Evolutionary conservation across 2,329 filamentous ascomycete genomes (phyloP).

Genomic region (Stagonosporopsis rhizophila): DNA sequence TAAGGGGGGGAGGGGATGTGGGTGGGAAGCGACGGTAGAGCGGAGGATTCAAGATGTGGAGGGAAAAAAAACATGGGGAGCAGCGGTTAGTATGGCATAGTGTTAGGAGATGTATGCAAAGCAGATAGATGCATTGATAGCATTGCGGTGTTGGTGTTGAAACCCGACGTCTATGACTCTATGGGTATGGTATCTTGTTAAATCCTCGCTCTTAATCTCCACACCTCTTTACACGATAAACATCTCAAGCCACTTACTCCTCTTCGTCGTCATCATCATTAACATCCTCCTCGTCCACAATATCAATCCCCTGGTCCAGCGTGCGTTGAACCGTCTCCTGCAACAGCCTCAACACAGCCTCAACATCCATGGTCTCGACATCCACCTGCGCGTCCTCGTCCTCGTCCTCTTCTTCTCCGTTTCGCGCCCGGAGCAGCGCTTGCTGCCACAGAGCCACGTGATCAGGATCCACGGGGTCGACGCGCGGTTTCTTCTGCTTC

Average conservation of each 20-base stretch:
- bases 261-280: background rate
- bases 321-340: conserved; percentile 17
- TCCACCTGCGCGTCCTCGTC: conserved; percentile 8
- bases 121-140: too few relatives aligned
- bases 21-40: too few relatives aligned
- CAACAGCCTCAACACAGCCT: conserved; percentile 11
- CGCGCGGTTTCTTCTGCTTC: conserved; percentile 21
- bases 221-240: background rate
- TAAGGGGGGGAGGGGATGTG: background rate
- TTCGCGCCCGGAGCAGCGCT: conserved; percentile 13
- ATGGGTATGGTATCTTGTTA: conserved; percentile 16
- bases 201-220: background rate
- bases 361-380: conserved; percentile 1
- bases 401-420: background rate
- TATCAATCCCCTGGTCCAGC: conserved; percentile 14
- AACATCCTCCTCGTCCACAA: conserved; percentile 13
- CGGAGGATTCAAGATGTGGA: too few relatives aligned
- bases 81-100: too few relatives aligned
- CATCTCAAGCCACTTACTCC: background rate
- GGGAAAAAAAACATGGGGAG: too few relatives aligned
- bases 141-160: conserved; percentile 6
- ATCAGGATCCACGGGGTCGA: conserved; percentile 25
- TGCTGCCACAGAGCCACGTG: conserved; percentile 28
- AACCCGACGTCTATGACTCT: conserved; percentile 5
- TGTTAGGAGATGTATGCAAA: too few relatives aligned